A percentile compares a stretch with the other conserved stretches of the same genome.
Evolutionary conservation across 257 asterid species (phyloP).

Genomic region (Catharanthus roseus): DNA sequence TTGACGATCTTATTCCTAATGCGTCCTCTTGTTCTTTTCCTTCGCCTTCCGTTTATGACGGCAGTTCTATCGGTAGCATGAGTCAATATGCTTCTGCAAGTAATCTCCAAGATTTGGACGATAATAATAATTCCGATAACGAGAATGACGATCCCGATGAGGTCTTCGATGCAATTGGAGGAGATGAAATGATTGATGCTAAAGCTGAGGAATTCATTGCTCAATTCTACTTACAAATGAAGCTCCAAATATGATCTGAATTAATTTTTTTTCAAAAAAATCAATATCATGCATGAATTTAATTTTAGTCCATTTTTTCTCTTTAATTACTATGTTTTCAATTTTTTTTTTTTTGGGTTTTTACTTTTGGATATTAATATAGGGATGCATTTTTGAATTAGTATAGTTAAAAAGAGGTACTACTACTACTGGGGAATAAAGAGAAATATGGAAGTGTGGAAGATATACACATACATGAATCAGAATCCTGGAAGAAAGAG

Average conservation of each 20-base stretch:
- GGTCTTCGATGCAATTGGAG: slow-evolving; percentile 27
- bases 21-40: slow-evolving; percentile 21
- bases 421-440: background rate
- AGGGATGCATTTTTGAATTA: background rate
- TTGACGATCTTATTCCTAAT: background rate
- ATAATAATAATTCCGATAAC: background rate
- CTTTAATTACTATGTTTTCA: background rate
- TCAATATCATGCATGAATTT: background rate
- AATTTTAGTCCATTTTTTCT: background rate
- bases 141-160: slow-evolving; percentile 29
- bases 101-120: slow-evolving; percentile 30
- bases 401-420: background rate
- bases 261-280: no score
- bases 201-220: slow-evolving; percentile 41
- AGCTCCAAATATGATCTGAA: slow-evolving; percentile 6
- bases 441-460: background rate
- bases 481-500: background rate
- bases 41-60: slow-evolving; percentile 6
- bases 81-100: slow-evolving; percentile 36
- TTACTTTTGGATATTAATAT: background rate
- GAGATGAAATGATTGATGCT: slow-evolving; percentile 35
- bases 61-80: slow-evolving; percentile 20
- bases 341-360: background rate
- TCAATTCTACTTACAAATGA: slow-evolving; percentile 32
- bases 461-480: background rate